phyloP scores from a whole-genome alignment of 179 eudicot genomes.

The Nepenthes alata region DNA sequence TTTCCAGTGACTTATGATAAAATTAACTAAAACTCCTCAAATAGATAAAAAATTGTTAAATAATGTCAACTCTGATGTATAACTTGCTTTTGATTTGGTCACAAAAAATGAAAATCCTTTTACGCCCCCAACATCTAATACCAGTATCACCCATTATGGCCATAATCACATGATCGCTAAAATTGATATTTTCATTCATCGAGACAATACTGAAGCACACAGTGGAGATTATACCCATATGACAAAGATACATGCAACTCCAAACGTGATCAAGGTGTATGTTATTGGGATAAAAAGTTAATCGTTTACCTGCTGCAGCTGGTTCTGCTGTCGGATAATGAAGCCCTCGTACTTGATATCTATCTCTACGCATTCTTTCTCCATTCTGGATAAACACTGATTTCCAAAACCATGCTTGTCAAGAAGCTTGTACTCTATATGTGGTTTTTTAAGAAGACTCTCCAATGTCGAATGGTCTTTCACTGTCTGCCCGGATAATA shows the following conservation, averaged over 20 bases:
- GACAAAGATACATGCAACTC: neutral
- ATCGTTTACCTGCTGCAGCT: constrained; percentile 59
- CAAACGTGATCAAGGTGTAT: neutral
- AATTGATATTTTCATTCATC: too few species aligned
- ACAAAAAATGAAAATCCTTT: too few species aligned
- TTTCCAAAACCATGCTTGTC: constrained; percentile 89
- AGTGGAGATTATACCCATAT: neutral
- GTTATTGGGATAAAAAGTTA: neutral
- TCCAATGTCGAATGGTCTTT: constrained; percentile 65
- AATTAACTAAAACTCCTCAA: too few species aligned
- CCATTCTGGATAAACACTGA: constrained; percentile 48
- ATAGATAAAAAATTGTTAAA: too few species aligned
- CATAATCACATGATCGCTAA: too few species aligned
- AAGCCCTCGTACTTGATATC: constrained; percentile 99
- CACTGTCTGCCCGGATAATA: constrained; percentile 70
- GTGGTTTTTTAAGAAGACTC: constrained; percentile 88
- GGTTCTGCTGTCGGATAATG: constrained; percentile 73
- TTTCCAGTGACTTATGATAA: too few species aligned
- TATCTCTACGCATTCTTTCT: constrained; percentile 85
- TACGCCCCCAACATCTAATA: too few species aligned
- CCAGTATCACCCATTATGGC: too few species aligned
- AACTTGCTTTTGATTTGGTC: too few species aligned
- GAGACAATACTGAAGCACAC: too few species aligned
- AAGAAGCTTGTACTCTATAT: constrained; percentile 58
- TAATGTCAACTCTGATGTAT: too few species aligned